Base-by-base conservation (phyloP, 2,329 filamentous ascomycete species). In the Aureobasidium vineae region DNA sequence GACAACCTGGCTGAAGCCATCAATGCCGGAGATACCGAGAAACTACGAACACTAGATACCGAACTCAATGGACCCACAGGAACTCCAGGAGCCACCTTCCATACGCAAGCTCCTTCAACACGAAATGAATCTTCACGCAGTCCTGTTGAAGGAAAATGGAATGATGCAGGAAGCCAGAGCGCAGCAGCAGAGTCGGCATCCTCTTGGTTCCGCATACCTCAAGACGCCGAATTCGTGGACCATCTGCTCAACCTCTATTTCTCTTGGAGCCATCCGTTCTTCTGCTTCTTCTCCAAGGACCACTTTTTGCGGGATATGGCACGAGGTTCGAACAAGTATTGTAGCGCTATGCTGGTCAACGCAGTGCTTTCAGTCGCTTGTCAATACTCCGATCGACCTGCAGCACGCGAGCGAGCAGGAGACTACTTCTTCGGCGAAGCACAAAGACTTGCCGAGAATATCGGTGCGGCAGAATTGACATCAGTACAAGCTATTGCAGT, bases 391-490 rank as follows among this genome's bases (percentile, higher is more conserved):
- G 86, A 84, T 61, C 84, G 87, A 41, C 84, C 84, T 21, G 83
- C 83, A 72, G 88, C 87, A 13, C 84, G 88, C 45, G 84, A 83
- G n/a, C 82, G 88, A 66, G 87, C 88, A 0, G 89, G 90, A 5
- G 87, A 91, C 69, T 85, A 90, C 73, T 92, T 91, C 76, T 92
- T 91, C 75, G 85, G 85, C 63, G 89, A 92, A 74, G 84, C 86
- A 8, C 82, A 84, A 68, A 80, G 86, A 11, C 79, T 91, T 0
- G 81, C 90, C 36, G 79, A 84, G 66, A 78, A 84, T 65, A 75
- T 77, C 45, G 79, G 90, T 67, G 84, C 86, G 63, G 85, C 90
- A 68, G 84, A 76, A 7, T 77, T 92, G 36, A 90, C 89, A 2
- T 91, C 88, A 5, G 87, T 90, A 52, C 90, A 92, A 77, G 89